A percentile compares a stretch with the other conserved stretches of the same genome.
These are phyloP conservation scores for Macadamia tetraphylla DNA, from an alignment of 164 flowering plant genomes.

Conservation along the genomic window DNA sequence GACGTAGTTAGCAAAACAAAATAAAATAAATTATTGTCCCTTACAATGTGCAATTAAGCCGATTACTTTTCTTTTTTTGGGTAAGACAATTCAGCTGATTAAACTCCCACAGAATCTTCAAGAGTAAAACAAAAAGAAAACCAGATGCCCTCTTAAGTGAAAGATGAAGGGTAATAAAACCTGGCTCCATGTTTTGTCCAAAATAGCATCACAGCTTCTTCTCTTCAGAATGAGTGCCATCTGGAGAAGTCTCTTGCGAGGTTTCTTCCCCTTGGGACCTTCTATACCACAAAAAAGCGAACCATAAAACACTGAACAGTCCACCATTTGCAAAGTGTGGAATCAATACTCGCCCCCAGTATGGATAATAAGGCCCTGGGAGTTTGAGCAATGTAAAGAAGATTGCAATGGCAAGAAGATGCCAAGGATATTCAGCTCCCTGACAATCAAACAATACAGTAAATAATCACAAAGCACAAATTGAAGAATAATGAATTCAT, in stretches of 20 bases:
- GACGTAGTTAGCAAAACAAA: too few species aligned
- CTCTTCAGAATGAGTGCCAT: conserved; percentile 11
- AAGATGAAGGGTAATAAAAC: background rate
- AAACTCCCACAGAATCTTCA: too few species aligned
- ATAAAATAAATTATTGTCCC: too few species aligned
- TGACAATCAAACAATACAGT: conserved; percentile 23
- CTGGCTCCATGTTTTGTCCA: conserved; percentile 7
- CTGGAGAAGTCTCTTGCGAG: conserved; percentile 5
- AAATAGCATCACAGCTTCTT: conserved; percentile 6
- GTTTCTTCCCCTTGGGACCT: conserved; percentile 24
- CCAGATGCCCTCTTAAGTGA: too few species aligned
- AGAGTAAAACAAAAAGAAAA: too few species aligned
- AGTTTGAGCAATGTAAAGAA: conserved; percentile 71
- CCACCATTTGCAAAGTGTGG: conserved; percentile 93
- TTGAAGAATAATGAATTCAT: background rate
- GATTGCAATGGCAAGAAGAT: conserved; percentile 48
- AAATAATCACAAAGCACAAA: background rate
- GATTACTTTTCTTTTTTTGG: too few species aligned
- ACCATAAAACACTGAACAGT: conserved; percentile 56
- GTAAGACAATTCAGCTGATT: too few species aligned
- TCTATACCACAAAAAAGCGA: conserved; percentile 46
- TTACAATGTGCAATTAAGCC: too few species aligned
- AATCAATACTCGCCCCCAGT: conserved; percentile 80
- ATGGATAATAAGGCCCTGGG: conserved; percentile 85
- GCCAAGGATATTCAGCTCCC: conserved; percentile 79